phyloP scores from a whole-genome alignment of 108 stramenopile genomes.

The Nitzschia sp. region DNA sequence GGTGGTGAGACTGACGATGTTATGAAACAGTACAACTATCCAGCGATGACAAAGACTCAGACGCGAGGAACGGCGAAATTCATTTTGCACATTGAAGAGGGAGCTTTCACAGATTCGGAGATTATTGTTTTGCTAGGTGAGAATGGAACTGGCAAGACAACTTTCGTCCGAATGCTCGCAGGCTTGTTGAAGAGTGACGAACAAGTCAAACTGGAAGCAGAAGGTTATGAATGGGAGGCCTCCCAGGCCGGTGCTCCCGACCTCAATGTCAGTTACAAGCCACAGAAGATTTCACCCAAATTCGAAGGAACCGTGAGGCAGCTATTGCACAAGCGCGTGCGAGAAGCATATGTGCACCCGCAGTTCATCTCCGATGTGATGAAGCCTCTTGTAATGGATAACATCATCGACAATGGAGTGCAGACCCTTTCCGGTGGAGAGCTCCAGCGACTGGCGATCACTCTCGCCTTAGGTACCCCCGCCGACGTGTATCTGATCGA shows the following conservation, averaged over 20 bases:
- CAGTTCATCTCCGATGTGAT: conserved; percentile 98
- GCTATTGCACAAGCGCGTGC: conserved; percentile 95
- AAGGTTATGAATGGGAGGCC: conserved; percentile 81
- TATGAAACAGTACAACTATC: conserved; percentile 88
- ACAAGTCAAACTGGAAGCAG: conserved; percentile 71
- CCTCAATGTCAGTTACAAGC: conserved; percentile 98
- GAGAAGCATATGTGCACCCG: conserved; percentile 94
- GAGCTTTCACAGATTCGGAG: conserved; percentile 95
- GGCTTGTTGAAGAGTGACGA: conserved; percentile 96
- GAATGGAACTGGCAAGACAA: conserved; percentile 96
- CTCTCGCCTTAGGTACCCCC: conserved; percentile 92
- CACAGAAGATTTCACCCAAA: conserved; percentile 98
- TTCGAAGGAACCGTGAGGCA: conserved; percentile 96
- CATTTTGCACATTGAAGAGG: conserved; percentile 93
- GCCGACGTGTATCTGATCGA: conserved; percentile 99
- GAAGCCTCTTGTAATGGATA: conserved; percentile 93
- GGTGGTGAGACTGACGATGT: conserved; percentile 63
- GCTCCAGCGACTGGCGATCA: conserved; percentile 97
- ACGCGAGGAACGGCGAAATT: conserved; percentile 79
- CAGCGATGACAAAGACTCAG: conserved; percentile 97
- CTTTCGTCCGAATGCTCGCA: conserved; percentile 95
- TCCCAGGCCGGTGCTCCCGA: conserved; percentile 90
- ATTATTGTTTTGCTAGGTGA: conserved; percentile 98
- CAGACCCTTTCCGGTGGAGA: conserved; percentile 98
- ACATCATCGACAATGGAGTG: conserved; percentile 97